Conservation (phyloP, 768 basidiomycete species). For the Lactarius indigo region DNA sequence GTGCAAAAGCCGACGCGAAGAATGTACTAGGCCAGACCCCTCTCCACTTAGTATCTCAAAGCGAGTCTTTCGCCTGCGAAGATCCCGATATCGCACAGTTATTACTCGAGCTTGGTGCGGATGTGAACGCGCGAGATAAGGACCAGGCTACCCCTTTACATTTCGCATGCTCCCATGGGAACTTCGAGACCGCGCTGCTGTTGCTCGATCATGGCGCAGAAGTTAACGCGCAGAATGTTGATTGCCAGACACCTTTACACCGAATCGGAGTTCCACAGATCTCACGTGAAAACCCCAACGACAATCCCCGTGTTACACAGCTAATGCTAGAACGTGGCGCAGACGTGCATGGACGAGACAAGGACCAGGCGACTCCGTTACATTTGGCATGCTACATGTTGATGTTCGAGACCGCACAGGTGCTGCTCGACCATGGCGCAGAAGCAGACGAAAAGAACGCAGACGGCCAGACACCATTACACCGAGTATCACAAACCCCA, state of each 20-base stretch:
- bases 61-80: rapidly evolving
- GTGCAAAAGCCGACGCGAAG: not conserved
- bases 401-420: not conserved
- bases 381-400: not conserved
- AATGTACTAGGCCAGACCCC: not conserved
- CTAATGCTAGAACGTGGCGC: too few relatives aligned
- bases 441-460: not conserved
- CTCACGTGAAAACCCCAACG: too few relatives aligned
- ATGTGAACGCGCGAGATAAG: not conserved
- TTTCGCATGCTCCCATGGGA: too few relatives aligned
- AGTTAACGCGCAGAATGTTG: too few relatives aligned
- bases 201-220: too few relatives aligned
- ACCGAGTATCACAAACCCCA: not conserved
- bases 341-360: too few relatives aligned
- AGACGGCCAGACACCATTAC: not conserved
- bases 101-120: not conserved
- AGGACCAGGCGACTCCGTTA: not conserved
- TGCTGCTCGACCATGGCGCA: not conserved
- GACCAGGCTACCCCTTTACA: not conserved
- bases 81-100: not conserved
- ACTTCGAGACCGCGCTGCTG: too few relatives aligned
- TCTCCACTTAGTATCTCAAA: not conserved
- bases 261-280: too few relatives aligned
- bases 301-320: too few relatives aligned
- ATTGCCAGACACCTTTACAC: too few relatives aligned